A percentile compares a stretch with the other conserved stretches of the same genome.
These are phyloP conservation scores for Candida namnaoensis DNA, from an alignment of 805 yeast species.

Conservation along the genomic window DNA sequence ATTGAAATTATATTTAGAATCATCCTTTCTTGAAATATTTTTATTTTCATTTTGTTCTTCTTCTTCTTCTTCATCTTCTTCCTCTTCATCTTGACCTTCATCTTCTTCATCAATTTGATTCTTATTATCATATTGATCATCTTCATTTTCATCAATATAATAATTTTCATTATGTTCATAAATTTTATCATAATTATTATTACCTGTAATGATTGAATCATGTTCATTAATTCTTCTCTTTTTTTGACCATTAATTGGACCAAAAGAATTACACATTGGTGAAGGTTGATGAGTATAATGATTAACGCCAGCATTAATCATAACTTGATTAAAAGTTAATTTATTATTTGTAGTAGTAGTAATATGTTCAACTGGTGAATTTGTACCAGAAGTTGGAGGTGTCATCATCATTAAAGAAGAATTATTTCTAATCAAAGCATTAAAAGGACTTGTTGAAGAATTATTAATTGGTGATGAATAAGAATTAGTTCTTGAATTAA, in stretches of 20 bases:
- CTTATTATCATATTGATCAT: not conserved
- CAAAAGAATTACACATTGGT: not conserved
- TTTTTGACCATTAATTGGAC: too few species aligned
- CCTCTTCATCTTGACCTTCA: not conserved
- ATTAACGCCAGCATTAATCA: not conserved
- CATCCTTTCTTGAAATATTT: too few species aligned
- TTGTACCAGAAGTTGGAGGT: constrained; percentile 6
- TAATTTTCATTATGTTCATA: too few species aligned
- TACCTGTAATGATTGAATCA: too few species aligned
- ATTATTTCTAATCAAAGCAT: constrained; percentile 5
- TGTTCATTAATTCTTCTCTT: not conserved
- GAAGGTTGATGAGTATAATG: not conserved
- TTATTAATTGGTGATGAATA: constrained; percentile 2
- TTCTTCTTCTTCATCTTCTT: not conserved
- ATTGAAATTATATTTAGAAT: too few species aligned
- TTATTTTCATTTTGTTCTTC: too few species aligned
- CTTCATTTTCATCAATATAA: not conserved
- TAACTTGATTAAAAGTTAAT: not conserved
- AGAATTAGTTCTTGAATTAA: not conserved
- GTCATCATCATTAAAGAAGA: constrained; percentile 6
- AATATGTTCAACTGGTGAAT: constrained; percentile 12
- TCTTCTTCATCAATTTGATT: not conserved
- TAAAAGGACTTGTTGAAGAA: not conserved
- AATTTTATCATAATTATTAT: too few species aligned
- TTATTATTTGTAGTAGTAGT: too few species aligned